Base-by-base conservation (phyloP, 2,329 filamentous ascomycete genomes). In the Fusarium nygamai region DNA sequence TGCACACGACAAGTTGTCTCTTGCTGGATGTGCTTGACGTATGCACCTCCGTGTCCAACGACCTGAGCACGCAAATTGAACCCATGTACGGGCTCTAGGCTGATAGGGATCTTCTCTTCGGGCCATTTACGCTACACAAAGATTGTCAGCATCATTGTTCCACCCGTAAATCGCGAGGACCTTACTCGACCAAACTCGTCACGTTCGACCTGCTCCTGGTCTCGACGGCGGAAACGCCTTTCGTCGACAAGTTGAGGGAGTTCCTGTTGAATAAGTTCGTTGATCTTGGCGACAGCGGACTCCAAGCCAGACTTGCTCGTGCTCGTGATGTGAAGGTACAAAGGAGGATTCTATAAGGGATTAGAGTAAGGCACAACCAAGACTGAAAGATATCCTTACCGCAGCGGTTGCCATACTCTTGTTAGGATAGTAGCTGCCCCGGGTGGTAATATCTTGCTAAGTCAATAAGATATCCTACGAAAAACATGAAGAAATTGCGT, bases 11-110 rank as follows among this genome's bases (percentile, higher is more conserved):
- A 98, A 71, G 94, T 90, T 20, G 96, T 98, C 83, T 98, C 95
- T 81, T 95, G 92, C 84, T 98, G 96, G 75, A 99, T 98, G 81
- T 98, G 96, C 84, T 99, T 99, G 70, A 99, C 96, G 81, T 98
- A 98, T 48, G 94, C 93, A 69, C 96, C 96, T 38, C 95, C 95
- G 77, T 96, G 93, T 57, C 96, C 96, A 62, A 99, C 96, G 53
- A 99, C 96, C 81, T 98, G 95, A 60, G 96, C 96, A 73, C 96
- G 93, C 54, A 99, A 87, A 80, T 99, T 99, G 85, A 99, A 99
- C 27, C 96, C 96, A 31, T 92, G 94, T 61, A 98, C 91, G 0
- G 96, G 94, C 77, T 98, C 96, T 65, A 99, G 91, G 72, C 92
- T 91, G 77, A 99, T 95, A 4, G 94, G 92, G 57, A 99, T 97